Evolutionary conservation across 495 filamentous ascomycete genomes (phyloP).

Genomic region (Platismatia glauca): DNA sequence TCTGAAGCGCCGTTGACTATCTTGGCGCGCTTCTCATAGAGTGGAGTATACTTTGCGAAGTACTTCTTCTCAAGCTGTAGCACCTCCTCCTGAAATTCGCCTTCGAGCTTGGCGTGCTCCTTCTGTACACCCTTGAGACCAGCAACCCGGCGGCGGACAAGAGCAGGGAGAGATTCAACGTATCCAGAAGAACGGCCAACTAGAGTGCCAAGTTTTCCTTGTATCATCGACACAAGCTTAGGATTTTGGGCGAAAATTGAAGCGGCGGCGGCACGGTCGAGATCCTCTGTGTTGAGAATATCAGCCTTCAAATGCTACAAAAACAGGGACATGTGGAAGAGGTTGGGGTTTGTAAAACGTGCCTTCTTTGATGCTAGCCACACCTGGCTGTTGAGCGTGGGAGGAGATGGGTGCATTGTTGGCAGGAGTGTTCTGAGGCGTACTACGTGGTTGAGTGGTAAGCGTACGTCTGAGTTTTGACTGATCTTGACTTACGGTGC

Average conservation of each 20-base stretch:
- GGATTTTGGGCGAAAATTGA: conserved; percentile 92
- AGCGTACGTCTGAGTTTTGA: conserved; percentile 11
- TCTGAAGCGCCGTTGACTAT: conserved; percentile 86
- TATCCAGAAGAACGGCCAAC: conserved; percentile 96
- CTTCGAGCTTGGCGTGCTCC: conserved; percentile 95
- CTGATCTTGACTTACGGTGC: conserved; percentile 59
- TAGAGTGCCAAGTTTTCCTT: conserved; percentile 86
- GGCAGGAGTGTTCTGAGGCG: conserved; percentile 92
- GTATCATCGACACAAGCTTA: conserved; percentile 87
- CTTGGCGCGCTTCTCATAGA: conserved; percentile 88
- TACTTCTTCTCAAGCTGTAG: conserved; percentile 98
- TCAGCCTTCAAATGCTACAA: conserved; percentile 14
- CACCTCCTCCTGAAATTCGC: conserved; percentile 96
- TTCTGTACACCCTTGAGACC: conserved; percentile 97
- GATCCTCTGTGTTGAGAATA: conserved; percentile 56
- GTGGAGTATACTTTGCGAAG: conserved; percentile 94
- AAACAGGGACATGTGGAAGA: neutral
- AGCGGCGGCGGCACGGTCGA: conserved; percentile 78
- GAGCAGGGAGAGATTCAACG: conserved; percentile 83
- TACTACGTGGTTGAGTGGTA: conserved; percentile 41
- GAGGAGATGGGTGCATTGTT: conserved; percentile 95
- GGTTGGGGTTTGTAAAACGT: conserved; percentile 26
- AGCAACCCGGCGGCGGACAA: conserved; percentile 84
- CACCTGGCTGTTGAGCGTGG: conserved; percentile 88
- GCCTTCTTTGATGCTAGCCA: conserved; percentile 98